A percentile compares a stretch with the other conserved stretches of the same genome.
Evolutionary conservation across 2,329 filamentous ascomycete genomes (phyloP).

Genomic region (Ilyonectria robusta): DNA sequence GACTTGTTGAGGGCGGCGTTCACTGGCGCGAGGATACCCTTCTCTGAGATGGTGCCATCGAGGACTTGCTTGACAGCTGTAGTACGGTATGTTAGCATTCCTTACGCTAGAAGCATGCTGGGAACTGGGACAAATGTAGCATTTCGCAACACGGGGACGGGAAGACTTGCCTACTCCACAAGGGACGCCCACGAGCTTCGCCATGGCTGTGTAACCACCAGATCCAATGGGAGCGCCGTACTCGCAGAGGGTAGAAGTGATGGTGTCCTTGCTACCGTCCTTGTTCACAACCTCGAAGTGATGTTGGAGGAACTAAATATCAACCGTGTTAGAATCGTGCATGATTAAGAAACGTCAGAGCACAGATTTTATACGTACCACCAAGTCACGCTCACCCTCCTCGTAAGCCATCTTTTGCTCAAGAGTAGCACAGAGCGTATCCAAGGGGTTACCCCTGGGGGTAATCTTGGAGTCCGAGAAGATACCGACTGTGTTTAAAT

Average conservation of each 20-base stretch:
- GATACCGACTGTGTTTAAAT: constrained; percentile 61
- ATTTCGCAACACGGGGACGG: neutral
- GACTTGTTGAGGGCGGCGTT: constrained; percentile 78
- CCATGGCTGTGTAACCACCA: constrained; percentile 87
- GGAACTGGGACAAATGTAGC: neutral
- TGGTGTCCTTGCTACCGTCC: constrained; percentile 83
- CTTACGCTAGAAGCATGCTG: neutral
- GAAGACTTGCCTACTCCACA: constrained; percentile 53
- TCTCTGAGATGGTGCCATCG: constrained; percentile 79
- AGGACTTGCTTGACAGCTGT: constrained; percentile 85
- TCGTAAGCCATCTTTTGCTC: constrained; percentile 80
- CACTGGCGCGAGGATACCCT: constrained; percentile 85
- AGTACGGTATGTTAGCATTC: constrained; percentile 50
- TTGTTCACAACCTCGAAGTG: constrained; percentile 68
- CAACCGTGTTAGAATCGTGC: constrained; percentile 75
- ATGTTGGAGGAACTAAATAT: constrained; percentile 76
- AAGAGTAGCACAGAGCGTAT: constrained; percentile 75
- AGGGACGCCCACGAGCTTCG: constrained; percentile 83
- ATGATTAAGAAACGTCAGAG: neutral
- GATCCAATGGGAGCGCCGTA: constrained; percentile 85
- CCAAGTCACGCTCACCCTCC: constrained; percentile 74
- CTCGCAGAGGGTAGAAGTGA: constrained; percentile 85
- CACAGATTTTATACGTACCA: constrained; percentile 56
- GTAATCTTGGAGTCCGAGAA: constrained; percentile 68
- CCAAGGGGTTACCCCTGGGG: constrained; percentile 75